Base-by-base conservation (phyloP, 257 asterid genomes). In the Orobanche coerulescens region DNA sequence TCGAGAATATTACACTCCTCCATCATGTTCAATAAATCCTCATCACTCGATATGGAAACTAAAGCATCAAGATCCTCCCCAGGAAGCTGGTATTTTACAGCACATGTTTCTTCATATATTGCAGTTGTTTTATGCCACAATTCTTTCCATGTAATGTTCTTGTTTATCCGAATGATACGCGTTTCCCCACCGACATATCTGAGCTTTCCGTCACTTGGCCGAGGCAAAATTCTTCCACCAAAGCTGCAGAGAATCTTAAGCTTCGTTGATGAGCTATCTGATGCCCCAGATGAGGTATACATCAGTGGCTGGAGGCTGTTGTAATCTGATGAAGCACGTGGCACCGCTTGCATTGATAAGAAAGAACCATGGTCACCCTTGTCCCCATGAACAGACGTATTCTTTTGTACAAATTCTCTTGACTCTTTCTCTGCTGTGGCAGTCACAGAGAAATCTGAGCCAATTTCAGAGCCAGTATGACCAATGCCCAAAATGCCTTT, bases 111-210 rank as follows among this genome's bases (percentile, higher is more conserved):
- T 3, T 73, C 77, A 69, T 87, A 87, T 31, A 84, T 73, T 20
- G 75, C 66, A 18, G 62, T 62, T 50, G 81, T 55, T 72, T 78
- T 84, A 56, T 69, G 77, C 84, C 85, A 80, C 57, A 87, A 52
- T 57, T 78, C 88, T 66, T 72, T 73, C 94, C 90, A 84, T 56
- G 76, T 58, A 61, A 87, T 77, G 62, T 84, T 83, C 78, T 75
- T 82, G 75, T 79, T 78, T 67, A 87, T 75, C 63, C 85, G 76
- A 54, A 82, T 72, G 9, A 87, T 79, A 73, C 88, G 84, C 15
- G 88, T 87, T 73, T 87, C 95, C 46, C 95, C 95, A 33, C 95
- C 95, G 51, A 80, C 94, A 73, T 87, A 87, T 73, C 94, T 84
- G 76, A 84, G 86, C 70, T 75, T 82, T 46, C 94, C 88, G 72